Conservation (phyloP, 768 basidiomycete genomes). For the Boletus rex-veris region DNA sequence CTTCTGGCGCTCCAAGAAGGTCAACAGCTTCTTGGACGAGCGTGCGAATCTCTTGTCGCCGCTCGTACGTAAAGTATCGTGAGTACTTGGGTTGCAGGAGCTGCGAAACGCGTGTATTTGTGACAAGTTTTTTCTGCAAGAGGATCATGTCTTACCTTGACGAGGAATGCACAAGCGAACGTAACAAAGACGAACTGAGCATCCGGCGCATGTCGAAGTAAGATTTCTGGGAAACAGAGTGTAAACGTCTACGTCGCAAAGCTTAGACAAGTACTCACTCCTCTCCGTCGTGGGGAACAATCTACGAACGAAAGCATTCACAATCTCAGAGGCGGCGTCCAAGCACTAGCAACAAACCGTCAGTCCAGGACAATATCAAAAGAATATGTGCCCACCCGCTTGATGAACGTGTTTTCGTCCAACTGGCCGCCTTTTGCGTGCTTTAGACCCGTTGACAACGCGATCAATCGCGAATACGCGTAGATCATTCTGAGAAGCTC, state of each 20-base stretch:
- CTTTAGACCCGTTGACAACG: constrained; percentile 74
- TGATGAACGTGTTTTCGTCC: constrained; percentile 64
- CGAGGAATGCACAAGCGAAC: constrained; percentile 78
- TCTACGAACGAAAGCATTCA: constrained; percentile 56
- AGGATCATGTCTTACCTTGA: constrained; percentile 51
- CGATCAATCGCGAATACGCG: constrained; percentile 66
- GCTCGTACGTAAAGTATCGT: constrained; percentile 52
- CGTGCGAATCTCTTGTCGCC: constrained; percentile 57
- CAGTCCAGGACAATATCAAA: background rate
- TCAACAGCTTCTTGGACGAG: constrained; percentile 66
- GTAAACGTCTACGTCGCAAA: background rate
- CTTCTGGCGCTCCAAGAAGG: constrained; percentile 62
- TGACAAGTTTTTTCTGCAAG: background rate
- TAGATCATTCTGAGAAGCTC: constrained; percentile 59
- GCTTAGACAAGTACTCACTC: constrained; percentile 36
- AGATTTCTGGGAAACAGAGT: constrained; percentile 38
- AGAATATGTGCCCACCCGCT: constrained; percentile 46
- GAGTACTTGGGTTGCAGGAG: constrained; percentile 77
- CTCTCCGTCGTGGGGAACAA: constrained; percentile 50
- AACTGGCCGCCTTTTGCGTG: constrained; percentile 56
- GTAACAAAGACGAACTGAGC: constrained; percentile 76
- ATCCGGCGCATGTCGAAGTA: constrained; percentile 72
- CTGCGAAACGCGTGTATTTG: constrained; percentile 31
- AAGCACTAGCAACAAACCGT: constrained; percentile 47
- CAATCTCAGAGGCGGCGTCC: constrained; percentile 62